Conservation (phyloP, 345 rosid genomes). For the Lenwebbia sp. region DNA sequence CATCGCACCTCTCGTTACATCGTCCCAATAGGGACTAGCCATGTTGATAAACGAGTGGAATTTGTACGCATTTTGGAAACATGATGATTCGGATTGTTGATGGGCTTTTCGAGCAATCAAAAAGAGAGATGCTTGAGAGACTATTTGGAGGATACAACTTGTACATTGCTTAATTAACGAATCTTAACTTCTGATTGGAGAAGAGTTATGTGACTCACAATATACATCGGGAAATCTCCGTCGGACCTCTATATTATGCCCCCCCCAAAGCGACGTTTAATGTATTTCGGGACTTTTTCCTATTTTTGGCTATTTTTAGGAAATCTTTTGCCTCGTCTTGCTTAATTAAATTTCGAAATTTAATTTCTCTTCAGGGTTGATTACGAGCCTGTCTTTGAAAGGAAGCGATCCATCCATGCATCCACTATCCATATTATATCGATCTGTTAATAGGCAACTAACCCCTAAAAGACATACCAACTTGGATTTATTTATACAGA, state of each 20-base stretch:
- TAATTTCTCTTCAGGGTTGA: not conserved
- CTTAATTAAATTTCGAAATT: not conserved
- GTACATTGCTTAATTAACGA: not conserved
- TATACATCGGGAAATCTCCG: not conserved
- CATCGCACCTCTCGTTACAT: too few relatives aligned
- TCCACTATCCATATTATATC: not conserved
- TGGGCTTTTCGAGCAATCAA: not conserved
- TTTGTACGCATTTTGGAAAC: not conserved
- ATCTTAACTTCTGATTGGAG: not conserved
- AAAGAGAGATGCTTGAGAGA: not conserved
- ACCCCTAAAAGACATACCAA: not conserved
- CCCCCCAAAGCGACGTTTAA: not conserved
- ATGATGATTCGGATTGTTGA: not conserved
- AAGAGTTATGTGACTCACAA: not conserved
- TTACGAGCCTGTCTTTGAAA: not conserved
- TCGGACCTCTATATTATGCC: not conserved
- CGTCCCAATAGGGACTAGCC: not conserved
- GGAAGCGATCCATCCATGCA: not conserved
- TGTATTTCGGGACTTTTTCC: not conserved
- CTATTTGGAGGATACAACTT: not conserved
- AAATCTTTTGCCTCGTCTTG: not conserved
- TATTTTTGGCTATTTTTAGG: not conserved
- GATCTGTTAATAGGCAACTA: not conserved
- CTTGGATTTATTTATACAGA: not conserved
- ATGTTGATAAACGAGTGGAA: not conserved